Evolutionary conservation across 306 rosid genomes (phyloP).

Genomic region (Trifolium subterraneum): DNA sequence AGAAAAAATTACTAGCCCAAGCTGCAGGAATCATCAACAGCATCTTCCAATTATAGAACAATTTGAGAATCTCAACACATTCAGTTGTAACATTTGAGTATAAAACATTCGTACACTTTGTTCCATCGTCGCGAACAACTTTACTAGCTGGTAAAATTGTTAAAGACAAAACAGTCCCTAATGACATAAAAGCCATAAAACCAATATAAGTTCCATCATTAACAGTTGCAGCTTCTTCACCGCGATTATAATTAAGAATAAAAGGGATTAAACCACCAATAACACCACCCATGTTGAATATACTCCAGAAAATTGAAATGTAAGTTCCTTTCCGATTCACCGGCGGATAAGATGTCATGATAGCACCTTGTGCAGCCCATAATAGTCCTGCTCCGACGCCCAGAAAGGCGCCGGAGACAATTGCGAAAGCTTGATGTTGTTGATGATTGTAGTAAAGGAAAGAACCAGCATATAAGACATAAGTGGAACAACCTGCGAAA

Average conservation of each 20-base stretch:
- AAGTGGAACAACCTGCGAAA: conserved; percentile 74
- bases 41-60: conserved; percentile 83
- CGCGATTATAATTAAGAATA: conserved; percentile 60
- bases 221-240: conserved; percentile 57
- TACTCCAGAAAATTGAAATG: conserved; percentile 85
- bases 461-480: conserved; percentile 79
- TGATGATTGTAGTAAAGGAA: conserved; percentile 88
- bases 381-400: conserved; percentile 88
- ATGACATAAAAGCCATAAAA: conserved; percentile 81
- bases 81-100: conserved; percentile 68
- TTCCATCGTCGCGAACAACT: conserved; percentile 79
- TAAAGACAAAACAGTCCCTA: conserved; percentile 60
- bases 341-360: conserved; percentile 95
- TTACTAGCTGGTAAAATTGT: conserved; percentile 66
- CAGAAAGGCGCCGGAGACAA: conserved; percentile 67
- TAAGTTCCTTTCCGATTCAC: conserved; percentile 77
- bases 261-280: conserved; percentile 87
- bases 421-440: conserved; percentile 65
- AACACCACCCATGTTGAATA: conserved; percentile 95
- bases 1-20: conserved; percentile 86
- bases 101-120: conserved; percentile 59
- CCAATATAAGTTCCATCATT: conserved; percentile 89
- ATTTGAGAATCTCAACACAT: conserved; percentile 53
- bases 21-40: conserved; percentile 79
- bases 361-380: conserved; percentile 91